Evolutionary conservation across 768 basidiomycete species (phyloP).

Genomic region (Auriscalpium orientale): DNA sequence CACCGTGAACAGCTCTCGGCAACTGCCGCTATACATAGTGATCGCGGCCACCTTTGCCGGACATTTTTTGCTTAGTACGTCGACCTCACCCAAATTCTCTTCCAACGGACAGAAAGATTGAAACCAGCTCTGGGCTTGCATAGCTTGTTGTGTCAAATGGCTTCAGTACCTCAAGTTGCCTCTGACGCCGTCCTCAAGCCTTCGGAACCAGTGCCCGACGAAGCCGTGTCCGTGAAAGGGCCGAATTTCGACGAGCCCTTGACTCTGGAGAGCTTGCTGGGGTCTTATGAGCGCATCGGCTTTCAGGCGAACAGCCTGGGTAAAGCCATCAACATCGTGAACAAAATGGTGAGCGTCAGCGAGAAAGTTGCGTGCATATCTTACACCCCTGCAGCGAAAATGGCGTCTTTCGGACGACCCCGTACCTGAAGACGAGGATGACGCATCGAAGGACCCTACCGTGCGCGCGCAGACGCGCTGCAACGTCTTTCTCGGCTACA

Average conservation of each 20-base stretch:
- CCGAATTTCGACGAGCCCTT: conserved; percentile 75
- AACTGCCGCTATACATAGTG: too few relatives aligned
- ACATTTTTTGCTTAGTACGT: too few relatives aligned
- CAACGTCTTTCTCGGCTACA: conserved; percentile 94
- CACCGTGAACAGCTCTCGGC: too few relatives aligned
- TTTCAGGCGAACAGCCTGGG: conserved; percentile 96
- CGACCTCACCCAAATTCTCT: too few relatives aligned
- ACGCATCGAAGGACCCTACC: conserved; percentile 50
- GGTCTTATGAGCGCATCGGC: conserved; percentile 83
- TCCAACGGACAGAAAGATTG: too few relatives aligned
- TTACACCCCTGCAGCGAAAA: conserved; percentile 48
- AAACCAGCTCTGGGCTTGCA: too few relatives aligned
- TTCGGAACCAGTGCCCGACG: conserved; percentile 62
- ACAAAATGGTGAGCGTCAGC: conserved; percentile 70
- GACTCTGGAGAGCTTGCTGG: conserved; percentile 62
- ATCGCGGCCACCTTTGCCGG: too few relatives aligned
- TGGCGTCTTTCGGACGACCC: conserved; percentile 90
- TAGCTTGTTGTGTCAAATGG: too few relatives aligned
- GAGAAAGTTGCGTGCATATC: background rate
- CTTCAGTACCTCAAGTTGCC: conserved; percentile 26
- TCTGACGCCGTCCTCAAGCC: conserved; percentile 72
- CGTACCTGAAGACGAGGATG: conserved; percentile 58
- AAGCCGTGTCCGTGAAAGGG: conserved; percentile 69
- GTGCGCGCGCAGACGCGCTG: conserved; percentile 68
- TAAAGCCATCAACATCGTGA: conserved; percentile 81